Evolutionary conservation across 441 rosid species (phyloP).

Genomic region (Omphalea diandra): DNA sequence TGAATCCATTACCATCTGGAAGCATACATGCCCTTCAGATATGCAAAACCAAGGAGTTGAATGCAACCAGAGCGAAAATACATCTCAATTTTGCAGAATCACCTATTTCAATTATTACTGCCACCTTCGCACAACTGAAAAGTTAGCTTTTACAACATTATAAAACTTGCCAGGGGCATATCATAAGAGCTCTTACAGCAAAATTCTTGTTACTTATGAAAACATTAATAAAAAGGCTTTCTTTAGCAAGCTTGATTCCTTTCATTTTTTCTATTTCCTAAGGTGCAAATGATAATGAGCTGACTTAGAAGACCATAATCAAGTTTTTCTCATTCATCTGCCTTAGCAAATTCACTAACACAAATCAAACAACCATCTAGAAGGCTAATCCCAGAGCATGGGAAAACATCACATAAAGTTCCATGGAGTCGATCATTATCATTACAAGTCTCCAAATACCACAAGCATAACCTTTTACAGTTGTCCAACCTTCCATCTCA

Average conservation of each 20-base stretch:
- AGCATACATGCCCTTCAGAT: constrained; percentile 13
- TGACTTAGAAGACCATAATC: not conserved
- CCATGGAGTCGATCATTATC: not conserved
- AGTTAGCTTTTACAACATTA: not conserved
- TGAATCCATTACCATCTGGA: constrained; percentile 98
- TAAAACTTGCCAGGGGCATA: not conserved
- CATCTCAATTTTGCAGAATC: not conserved
- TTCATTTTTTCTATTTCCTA: not conserved
- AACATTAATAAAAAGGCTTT: not conserved
- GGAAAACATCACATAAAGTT: not conserved
- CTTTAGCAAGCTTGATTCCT: not conserved
- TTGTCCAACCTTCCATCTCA: not conserved
- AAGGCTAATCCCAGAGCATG: not conserved
- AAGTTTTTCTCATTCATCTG: not conserved
- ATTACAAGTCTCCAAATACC: constrained; percentile 4
- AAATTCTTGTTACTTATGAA: not conserved
- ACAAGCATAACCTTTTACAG: not conserved
- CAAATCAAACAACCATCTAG: not conserved
- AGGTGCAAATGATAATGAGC: not conserved
- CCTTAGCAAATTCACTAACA: not conserved
- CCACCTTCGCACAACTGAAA: constrained; percentile 10
- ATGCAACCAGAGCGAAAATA: constrained; percentile 2
- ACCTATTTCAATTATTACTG: not conserved
- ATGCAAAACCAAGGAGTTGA: constrained; percentile 2
- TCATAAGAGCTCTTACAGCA: not conserved